Evolutionary conservation across 148 eudicot species (phyloP).

Genomic region (Beta vulgaris): DNA sequence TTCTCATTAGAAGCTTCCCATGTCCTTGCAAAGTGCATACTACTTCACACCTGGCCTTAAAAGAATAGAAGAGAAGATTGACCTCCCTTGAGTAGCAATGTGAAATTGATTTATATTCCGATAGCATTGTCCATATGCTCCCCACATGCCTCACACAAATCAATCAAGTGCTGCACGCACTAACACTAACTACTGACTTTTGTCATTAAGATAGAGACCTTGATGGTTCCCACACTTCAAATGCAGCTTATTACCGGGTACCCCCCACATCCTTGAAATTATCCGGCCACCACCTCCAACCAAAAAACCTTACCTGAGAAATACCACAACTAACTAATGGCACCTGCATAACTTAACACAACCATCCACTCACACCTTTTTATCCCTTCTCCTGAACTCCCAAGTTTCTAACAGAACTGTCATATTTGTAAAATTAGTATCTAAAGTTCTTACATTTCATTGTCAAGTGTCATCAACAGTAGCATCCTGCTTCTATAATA

Average conservation of each 20-base stretch:
- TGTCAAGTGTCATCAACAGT: not conserved
- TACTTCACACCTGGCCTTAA: not conserved
- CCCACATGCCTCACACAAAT: not conserved
- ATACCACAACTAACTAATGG: too few relatives aligned
- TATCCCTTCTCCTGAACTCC: not conserved
- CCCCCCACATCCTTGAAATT: not conserved
- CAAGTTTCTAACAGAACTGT: not conserved
- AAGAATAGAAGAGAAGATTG: not conserved
- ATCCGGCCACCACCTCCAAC: not conserved
- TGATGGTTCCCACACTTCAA: not conserved
- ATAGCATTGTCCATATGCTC: not conserved
- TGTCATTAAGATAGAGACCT: not conserved
- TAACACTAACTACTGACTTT: not conserved
- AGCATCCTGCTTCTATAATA: not conserved
- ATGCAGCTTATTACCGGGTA: not conserved
- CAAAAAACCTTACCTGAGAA: not conserved
- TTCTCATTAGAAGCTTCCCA: not conserved
- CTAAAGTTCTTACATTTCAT: not conserved
- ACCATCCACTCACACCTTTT: too few relatives aligned
- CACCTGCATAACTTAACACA: too few relatives aligned
- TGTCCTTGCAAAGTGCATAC: not conserved
- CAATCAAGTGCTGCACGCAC: not conserved
- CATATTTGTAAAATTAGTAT: not conserved
- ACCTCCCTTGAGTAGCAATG: not conserved
- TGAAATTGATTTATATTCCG: not conserved